Evolutionary conservation across 139 green algal genomes (phyloP), one percentile per base, ranked within the genome.

Genomic region (Auxenochlorella pyrenoidosa): DNA sequence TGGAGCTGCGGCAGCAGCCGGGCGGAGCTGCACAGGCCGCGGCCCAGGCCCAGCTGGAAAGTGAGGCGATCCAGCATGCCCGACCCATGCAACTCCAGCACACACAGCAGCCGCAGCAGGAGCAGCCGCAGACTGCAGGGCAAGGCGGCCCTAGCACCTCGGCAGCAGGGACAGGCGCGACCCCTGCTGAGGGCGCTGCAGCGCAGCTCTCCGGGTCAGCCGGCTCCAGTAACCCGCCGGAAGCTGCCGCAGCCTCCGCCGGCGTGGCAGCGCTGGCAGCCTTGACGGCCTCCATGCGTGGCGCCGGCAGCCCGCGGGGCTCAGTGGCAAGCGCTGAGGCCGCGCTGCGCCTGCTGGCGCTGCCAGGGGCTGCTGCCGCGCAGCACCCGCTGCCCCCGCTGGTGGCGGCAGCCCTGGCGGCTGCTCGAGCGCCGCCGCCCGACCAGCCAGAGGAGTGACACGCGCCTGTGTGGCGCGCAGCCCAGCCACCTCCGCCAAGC

Each of bases 361-460:
- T 38, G 43, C 43, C 75, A 28, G 77, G 36, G 10, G 77, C 38
- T 1, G 76, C 51, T 4, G 54, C 54, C 12, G 34, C n/a, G 32
- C 58, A 68, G 18, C 77, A 83, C 51, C 77, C 77, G 51, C 51
- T 83, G 51, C 77, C 77, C 15, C 77, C 77, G 34, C 34, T 83
- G 54, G 77, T 83, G 47, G 51, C 77, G 4, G 77, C 77, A 10
- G 77, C 77, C 26, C 43, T 83, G 77, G 77, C 77, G 6, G 77
- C 77, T 34, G 77, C 77, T 15, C 34, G 43, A 0, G 34, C 15
- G 51, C 77, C 77, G 5, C 47, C 34, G 6, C 77, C 77, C 6
- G 51, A 83, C 12, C 77, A 83, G 22, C 28, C 77, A 32, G 77
- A 83, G 77, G 77, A 83, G 51, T 83, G 51, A 70, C 66, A 28